These are phyloP conservation scores for Didymella arachidicola DNA, from an alignment of 2,329 filamentous ascomycete genomes.

Conservation along the genomic window DNA sequence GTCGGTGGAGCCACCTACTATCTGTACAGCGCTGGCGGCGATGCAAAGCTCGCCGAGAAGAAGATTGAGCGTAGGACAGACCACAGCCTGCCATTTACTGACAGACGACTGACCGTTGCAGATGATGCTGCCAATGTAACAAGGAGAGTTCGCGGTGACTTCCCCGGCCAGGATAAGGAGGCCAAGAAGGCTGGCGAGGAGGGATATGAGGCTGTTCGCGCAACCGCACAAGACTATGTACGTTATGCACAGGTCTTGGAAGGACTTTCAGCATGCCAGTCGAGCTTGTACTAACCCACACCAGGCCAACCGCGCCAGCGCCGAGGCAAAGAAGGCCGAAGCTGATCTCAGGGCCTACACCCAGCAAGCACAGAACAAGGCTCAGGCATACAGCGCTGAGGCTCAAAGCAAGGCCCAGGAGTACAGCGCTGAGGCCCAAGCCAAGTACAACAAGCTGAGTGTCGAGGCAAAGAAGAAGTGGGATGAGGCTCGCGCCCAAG, in stretches of 20 bases:
- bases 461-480: constrained; percentile 67
- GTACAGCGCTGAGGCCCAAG: constrained; percentile 55
- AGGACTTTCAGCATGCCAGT: neutral
- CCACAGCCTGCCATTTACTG: neutral
- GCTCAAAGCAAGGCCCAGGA: constrained; percentile 21
- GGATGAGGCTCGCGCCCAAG: constrained; percentile 67
- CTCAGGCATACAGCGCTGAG: constrained; percentile 57
- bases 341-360: constrained; percentile 63
- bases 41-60: constrained; percentile 83
- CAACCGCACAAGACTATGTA: constrained; percentile 56
- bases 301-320: constrained; percentile 51
- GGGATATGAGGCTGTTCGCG: constrained; percentile 50
- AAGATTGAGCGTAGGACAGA: constrained; percentile 76
- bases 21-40: constrained; percentile 85
- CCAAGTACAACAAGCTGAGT: constrained; percentile 62
- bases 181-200: constrained; percentile 70
- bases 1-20: constrained; percentile 80
- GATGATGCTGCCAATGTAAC: constrained; percentile 78
- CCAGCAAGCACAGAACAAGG: constrained; percentile 65
- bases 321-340: constrained; percentile 65
- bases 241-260: constrained; percentile 14
- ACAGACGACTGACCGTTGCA: constrained; percentile 50
- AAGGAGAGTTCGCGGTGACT: constrained; percentile 69
- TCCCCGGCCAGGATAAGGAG: constrained; percentile 69
- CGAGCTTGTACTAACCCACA: constrained; percentile 25